Evolutionary conservation across 129 eudicot species (phyloP), one percentile per base, ranked within the genome.

Genomic region (Lactuca saligna): DNA sequence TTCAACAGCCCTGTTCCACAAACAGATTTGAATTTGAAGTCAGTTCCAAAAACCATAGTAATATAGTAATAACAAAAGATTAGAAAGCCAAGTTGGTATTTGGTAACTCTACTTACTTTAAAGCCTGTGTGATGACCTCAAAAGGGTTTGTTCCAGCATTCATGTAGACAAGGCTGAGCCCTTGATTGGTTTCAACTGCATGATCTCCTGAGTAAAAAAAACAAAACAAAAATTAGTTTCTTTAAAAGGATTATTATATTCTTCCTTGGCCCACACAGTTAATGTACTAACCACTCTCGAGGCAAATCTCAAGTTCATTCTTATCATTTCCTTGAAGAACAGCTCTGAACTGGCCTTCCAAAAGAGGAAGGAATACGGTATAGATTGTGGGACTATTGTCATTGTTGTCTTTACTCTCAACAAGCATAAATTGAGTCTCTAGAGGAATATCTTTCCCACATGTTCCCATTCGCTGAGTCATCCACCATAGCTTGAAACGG

Each of bases 401-500:
- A 6, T 68, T 61, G 67, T 56, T 80, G 35, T 84, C 95, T 65
- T 84, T 86, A 79, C 87, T 78, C 85, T 92, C 98, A 34, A 92
- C 79, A 62, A 92, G 94, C 96, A 92, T 80, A 73, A 92, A 92
- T 25, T 92, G 98, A 17, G 98, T 92, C 81, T 92, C 98, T 49
- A 92, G 63, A n/a, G 98, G 97, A 64, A 91, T 69, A 63, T 91
- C 97, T 54, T 86, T 83, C 33, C 96, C 97, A 59, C 88, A 91
- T 55, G 86, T 86, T 54, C 97, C 97, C 91, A 91, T 91, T 69
- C 95, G 78, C 49, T 92, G 98, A 69, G 96, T 92, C 98, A 92
- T 92, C 98, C 98, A 92, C 98, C 98, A 92, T 51, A 92, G 75
- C 88, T 92, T 92, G 89, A 88, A 92, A 13, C 98, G 95, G 76